A percentile compares a stretch with the other conserved stretches of the same genome.
phyloP scores from a whole-genome alignment of 495 filamentous ascomycete species.

The Lophiotrema nucula region DNA sequence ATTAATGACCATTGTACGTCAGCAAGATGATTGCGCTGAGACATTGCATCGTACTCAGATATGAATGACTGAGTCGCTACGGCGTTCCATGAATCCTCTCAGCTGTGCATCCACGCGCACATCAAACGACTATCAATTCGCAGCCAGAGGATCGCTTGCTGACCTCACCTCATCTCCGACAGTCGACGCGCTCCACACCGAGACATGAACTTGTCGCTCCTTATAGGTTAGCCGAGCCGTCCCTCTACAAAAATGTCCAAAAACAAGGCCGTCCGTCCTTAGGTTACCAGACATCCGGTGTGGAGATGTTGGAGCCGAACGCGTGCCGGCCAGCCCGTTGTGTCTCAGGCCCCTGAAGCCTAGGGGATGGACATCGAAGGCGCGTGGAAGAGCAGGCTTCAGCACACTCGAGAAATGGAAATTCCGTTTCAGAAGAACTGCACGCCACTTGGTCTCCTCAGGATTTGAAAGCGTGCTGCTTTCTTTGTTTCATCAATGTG shows the following conservation, averaged over 20 bases:
- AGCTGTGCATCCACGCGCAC: not conserved
- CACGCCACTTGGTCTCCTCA: not conserved
- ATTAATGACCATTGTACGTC: not conserved
- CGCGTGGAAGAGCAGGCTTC: not conserved
- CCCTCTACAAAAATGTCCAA: not conserved
- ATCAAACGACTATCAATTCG: not conserved
- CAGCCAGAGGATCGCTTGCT: not conserved
- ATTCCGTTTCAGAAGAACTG: not conserved
- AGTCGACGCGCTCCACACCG: not conserved
- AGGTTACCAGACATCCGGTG: not conserved
- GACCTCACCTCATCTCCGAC: not conserved
- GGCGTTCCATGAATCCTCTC: not conserved
- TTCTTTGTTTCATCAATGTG: conserved; percentile 6
- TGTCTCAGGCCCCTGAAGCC: not conserved
- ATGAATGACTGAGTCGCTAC: no score
- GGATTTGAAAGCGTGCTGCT: conserved; percentile 8
- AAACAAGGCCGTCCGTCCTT: no score
- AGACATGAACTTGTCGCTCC: not conserved
- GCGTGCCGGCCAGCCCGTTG: not conserved
- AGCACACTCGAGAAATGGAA: not conserved
- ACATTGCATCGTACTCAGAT: not conserved
- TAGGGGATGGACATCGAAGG: not conserved
- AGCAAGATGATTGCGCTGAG: not conserved
- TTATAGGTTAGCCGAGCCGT: not conserved
- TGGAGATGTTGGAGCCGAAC: not conserved